A percentile compares a stretch with the other conserved stretches of the same genome.
Evolutionary conservation across 2,329 filamentous ascomycete genomes (phyloP).

Genomic region (Aspergillus pseudonomiae): DNA sequence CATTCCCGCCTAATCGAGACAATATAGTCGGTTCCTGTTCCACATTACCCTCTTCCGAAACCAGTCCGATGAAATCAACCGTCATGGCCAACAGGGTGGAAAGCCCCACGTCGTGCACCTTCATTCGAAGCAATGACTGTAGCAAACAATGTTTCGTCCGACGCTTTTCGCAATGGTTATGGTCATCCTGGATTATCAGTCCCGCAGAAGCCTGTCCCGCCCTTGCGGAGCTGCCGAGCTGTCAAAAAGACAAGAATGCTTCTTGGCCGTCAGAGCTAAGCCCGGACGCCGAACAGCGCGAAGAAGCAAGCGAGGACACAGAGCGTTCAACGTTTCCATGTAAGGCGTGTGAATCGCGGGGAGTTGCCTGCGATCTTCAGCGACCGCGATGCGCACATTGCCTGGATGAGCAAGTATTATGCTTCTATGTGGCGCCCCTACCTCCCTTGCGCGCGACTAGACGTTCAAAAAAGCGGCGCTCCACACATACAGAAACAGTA

Average conservation of each 20-base stretch:
- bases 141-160: constrained; percentile 12
- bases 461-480: constrained; percentile 17
- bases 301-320: background rate
- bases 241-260: background rate
- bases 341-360: constrained; percentile 34
- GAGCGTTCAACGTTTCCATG: constrained; percentile 20
- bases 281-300: background rate
- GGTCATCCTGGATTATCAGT: constrained; percentile 16
- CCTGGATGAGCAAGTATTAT: constrained; percentile 35
- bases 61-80: background rate
- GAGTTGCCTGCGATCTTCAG: constrained; percentile 31
- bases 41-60: background rate
- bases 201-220: constrained; percentile 1
- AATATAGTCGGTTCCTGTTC: background rate
- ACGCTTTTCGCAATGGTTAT: constrained; percentile 23
- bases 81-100: constrained; percentile 10
- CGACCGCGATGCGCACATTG: constrained; percentile 36
- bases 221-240: constrained; percentile 2
- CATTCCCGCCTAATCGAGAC: background rate
- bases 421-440: constrained; percentile 36
- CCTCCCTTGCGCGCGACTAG: constrained; percentile 19
- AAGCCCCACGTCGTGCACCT: constrained; percentile 4
- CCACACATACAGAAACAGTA: background rate
- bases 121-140: constrained; percentile 3
- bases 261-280: background rate